Evolutionary conservation across 805 yeast genomes (phyloP).

Genomic region (Millerozyma acaciae): DNA sequence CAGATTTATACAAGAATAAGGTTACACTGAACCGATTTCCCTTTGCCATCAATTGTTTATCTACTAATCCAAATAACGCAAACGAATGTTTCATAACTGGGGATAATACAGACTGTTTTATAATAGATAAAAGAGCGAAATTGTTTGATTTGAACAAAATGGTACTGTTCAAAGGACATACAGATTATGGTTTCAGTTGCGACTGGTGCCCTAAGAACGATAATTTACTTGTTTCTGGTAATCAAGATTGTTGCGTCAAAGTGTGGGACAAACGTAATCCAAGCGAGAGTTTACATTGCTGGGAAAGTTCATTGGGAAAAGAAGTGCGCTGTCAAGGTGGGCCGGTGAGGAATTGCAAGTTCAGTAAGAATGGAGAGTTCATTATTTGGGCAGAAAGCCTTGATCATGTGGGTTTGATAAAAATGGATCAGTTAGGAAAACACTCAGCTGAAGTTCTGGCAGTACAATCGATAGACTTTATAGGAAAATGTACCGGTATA

Average conservation of each 20-base stretch:
- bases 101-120: conserved; percentile 40
- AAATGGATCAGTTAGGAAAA: conserved; percentile 26
- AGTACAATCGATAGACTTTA: conserved; percentile 48
- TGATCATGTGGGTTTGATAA: conserved; percentile 53
- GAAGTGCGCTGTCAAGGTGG: conserved; percentile 30
- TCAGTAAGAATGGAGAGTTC: conserved; percentile 42
- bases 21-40: conserved; percentile 22
- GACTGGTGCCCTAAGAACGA: conserved; percentile 50
- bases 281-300: conserved; percentile 22
- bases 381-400: conserved; percentile 56
- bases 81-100: conserved; percentile 47
- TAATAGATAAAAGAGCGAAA: conserved; percentile 41
- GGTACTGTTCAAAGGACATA: conserved; percentile 39
- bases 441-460: conserved; percentile 12
- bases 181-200: conserved; percentile 56
- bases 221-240: conserved; percentile 49
- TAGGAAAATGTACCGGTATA: conserved; percentile 59
- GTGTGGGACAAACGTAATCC: conserved; percentile 47
- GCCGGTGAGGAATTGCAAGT: conserved; percentile 51
- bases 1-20: conserved; percentile 29
- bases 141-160: conserved; percentile 10
- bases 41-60: conserved; percentile 50
- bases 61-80: conserved; percentile 36
- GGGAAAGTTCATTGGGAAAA: conserved; percentile 34
- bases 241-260: conserved; percentile 56